Evolutionary conservation across 2,329 filamentous ascomycete genomes (phyloP).

Genomic region (Fusarium stilboides): DNA sequence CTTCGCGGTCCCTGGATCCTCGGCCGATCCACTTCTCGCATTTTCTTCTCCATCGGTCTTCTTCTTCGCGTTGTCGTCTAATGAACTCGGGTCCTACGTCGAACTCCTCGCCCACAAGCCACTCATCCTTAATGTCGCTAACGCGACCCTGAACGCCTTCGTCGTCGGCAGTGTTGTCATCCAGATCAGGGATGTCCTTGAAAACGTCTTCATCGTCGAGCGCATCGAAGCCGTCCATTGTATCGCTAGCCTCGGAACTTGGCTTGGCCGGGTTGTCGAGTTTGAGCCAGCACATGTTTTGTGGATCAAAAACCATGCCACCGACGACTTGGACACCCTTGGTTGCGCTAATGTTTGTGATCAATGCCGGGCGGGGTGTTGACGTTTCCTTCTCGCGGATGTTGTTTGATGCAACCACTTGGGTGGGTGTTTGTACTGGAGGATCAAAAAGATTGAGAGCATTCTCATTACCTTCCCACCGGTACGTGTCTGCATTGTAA

Average conservation of each 20-base stretch:
- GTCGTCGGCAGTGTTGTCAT: slow-evolving; percentile 73
- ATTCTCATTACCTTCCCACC: slow-evolving; percentile 98
- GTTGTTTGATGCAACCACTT: slow-evolving; percentile 58
- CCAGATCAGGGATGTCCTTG: slow-evolving; percentile 92
- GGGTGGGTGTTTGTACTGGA: slow-evolving; percentile 69
- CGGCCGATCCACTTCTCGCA: slow-evolving; percentile 86
- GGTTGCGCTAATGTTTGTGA: slow-evolving; percentile 87
- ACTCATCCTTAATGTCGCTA: slow-evolving; percentile 80
- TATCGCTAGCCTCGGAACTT: slow-evolving; percentile 67
- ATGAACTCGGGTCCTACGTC: slow-evolving; percentile 97
- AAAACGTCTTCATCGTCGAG: slow-evolving; percentile 93
- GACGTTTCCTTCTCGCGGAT: slow-evolving; percentile 70
- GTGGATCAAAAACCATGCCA: slow-evolving; percentile 98
- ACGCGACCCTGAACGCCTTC: slow-evolving; percentile 66
- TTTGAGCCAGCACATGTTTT: slow-evolving; percentile 98
- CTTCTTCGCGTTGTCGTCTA: slow-evolving; percentile 88
- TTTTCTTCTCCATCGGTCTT: slow-evolving; percentile 90
- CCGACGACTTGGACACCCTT: slow-evolving; percentile 94
- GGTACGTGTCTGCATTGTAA: slow-evolving; percentile 88
- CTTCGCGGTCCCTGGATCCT: slow-evolving; percentile 68
- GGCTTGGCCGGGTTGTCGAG: slow-evolving; percentile 67
- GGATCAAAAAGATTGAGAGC: slow-evolving; percentile 83
- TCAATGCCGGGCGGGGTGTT: slow-evolving; percentile 82
- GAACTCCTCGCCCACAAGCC: slow-evolving; percentile 94
- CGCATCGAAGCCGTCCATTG: slow-evolving; percentile 76